Percentiles rank a stretch among this genome's conserved stretches.
Conservation (phyloP, 306 rosid genomes). For the Dalbergia oliveri region DNA sequence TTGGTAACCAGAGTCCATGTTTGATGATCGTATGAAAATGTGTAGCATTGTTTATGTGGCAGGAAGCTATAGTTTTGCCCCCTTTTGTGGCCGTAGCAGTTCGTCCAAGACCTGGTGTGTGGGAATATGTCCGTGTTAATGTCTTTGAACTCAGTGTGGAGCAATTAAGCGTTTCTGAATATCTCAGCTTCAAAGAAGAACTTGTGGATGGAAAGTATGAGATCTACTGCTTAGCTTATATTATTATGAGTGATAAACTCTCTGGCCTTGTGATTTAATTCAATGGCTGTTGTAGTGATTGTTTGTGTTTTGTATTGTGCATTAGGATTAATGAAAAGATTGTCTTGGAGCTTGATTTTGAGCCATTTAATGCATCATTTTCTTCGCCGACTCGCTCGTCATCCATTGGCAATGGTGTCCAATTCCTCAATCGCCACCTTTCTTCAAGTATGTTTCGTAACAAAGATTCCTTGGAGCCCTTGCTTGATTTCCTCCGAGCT, state of each 20-base stretch:
- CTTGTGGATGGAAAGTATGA: conserved; percentile 78
- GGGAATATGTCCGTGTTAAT: conserved; percentile 91
- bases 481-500: conserved; percentile 88
- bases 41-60: conserved; percentile 43
- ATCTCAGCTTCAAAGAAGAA: conserved; percentile 86
- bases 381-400: conserved; percentile 91
- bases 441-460: conserved; percentile 87
- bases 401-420: conserved; percentile 97
- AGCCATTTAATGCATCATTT: conserved; percentile 89
- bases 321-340: conserved; percentile 55
- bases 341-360: conserved; percentile 87
- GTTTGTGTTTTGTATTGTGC: conserved; percentile 21
- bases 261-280: conserved; percentile 34
- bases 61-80: conserved; percentile 79
- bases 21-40: conserved; percentile 20
- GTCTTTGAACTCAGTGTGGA: conserved; percentile 85
- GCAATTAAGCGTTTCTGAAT: conserved; percentile 83
- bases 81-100: conserved; percentile 91
- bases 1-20: neutral
- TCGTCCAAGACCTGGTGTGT: conserved; percentile 95
- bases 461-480: conserved; percentile 82
- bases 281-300: conserved; percentile 4
- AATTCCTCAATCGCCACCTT: conserved; percentile 95
- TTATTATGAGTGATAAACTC: neutral
- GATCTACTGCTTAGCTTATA: conserved; percentile 35